Percentiles rank a stretch among this genome's conserved stretches.
phyloP scores from a whole-genome alignment of 495 filamentous ascomycete species.

The Aspergillus nanangensis region DNA sequence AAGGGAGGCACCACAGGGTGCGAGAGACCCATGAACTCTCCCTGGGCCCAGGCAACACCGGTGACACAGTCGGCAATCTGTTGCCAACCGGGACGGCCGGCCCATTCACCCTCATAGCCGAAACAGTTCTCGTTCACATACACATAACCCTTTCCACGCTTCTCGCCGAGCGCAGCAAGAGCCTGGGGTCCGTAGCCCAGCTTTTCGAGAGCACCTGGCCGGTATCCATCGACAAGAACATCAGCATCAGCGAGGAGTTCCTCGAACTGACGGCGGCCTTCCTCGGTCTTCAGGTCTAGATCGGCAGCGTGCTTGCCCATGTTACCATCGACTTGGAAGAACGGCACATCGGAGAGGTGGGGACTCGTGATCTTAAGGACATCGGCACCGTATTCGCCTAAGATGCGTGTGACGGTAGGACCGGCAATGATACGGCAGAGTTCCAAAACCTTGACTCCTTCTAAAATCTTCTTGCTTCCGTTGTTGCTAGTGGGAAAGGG shows the following conservation, averaged over 20 bases:
- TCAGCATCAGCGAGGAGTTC: conserved; percentile 55
- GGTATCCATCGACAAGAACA: conserved; percentile 63
- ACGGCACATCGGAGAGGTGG: conserved; percentile 65
- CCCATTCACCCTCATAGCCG: conserved; percentile 49
- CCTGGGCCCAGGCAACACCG: conserved; percentile 71
- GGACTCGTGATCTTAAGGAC: conserved; percentile 69
- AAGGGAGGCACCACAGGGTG: conserved; percentile 76
- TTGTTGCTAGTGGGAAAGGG: conserved; percentile 41
- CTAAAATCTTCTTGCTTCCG: conserved; percentile 26
- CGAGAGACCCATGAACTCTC: conserved; percentile 62
- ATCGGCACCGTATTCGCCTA: conserved; percentile 64
- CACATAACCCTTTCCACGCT: conserved; percentile 57
- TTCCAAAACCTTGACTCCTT: conserved; percentile 54
- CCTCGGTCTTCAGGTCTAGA: conserved; percentile 53
- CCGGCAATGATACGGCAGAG: conserved; percentile 59
- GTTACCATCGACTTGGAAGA: conserved; percentile 79
- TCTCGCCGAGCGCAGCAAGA: conserved; percentile 46
- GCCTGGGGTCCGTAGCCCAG: conserved; percentile 57
- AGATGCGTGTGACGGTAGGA: conserved; percentile 60
- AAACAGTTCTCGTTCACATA: conserved; percentile 74
- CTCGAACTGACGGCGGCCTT: conserved; percentile 53
- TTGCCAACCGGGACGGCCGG: conserved; percentile 49
- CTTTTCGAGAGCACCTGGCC: conserved; percentile 60
- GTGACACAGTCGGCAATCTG: conserved; percentile 55
- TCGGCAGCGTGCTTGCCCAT: conserved; percentile 59